Percentiles rank a stretch among this genome's conserved stretches.
Evolutionary conservation across 805 yeast species (phyloP).

Genomic region (Metschnikowia cubensis): DNA sequence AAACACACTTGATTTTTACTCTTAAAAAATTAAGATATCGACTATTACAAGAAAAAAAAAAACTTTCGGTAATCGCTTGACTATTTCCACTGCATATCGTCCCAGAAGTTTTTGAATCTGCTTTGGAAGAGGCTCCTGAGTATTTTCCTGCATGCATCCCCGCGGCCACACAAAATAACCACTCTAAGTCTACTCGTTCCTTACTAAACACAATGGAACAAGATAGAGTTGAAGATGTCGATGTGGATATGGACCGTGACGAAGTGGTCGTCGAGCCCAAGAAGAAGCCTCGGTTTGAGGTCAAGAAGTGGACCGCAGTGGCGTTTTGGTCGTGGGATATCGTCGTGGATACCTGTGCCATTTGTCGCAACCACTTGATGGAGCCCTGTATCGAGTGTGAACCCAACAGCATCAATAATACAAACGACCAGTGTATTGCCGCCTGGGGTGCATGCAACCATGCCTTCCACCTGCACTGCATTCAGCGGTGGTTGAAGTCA

Average conservation of each 20-base stretch:
- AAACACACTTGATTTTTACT: too few species aligned
- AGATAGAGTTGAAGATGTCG: conserved; percentile 6
- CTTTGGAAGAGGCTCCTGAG: too few species aligned
- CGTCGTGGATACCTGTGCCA: conserved; percentile 93
- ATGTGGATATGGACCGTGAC: conserved; percentile 11
- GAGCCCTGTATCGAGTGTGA: conserved; percentile 98
- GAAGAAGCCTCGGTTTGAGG: conserved; percentile 75
- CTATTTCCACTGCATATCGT: background rate
- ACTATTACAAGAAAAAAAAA: too few species aligned
- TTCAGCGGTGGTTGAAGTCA: conserved; percentile 89
- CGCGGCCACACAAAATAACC: conserved; percentile 1
- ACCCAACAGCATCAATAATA: conserved; percentile 62
- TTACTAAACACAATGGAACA: conserved; percentile 2
- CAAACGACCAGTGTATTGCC: conserved; percentile 74
- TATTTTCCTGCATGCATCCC: background rate
- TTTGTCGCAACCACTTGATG: conserved; percentile 97
- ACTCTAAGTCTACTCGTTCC: background rate
- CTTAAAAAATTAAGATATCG: too few species aligned
- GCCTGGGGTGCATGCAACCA: conserved; percentile 98
- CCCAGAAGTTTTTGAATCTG: too few species aligned
- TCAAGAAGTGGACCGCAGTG: conserved; percentile 97
- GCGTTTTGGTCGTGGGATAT: conserved; percentile 99
- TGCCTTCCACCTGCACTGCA: conserved; percentile 98
- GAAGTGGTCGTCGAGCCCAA: conserved; percentile 20
- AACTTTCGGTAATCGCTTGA: too few species aligned